Base-by-base conservation (phyloP, 345 rosid genomes). In the Eucalyptus erythrocorys region DNA sequence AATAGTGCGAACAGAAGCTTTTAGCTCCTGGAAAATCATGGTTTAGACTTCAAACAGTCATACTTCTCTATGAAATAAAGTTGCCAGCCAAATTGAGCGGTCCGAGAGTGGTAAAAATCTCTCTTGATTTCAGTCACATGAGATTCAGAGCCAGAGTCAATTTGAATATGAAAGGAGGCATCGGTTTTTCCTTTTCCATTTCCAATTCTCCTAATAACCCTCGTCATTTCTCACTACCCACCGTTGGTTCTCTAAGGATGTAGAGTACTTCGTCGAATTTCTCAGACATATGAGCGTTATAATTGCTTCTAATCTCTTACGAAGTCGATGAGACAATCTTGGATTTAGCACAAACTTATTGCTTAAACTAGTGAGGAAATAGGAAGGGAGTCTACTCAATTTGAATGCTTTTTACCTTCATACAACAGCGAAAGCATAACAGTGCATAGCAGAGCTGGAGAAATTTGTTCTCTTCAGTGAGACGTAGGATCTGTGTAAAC, bases 221-320 rank as follows among this genome's bases (percentile, higher is more conserved):
- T 71, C 40, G 7, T 71, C 81, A 71, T 71, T 68, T 71, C 1
- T 34, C 81, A 19, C 43, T 34, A 17, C 43, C 43, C 0, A 34
- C 26, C 26, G 11, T 71, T 1, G 81, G 34, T 71, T 19, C 43
- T 34, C 13, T 34, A 34, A 71, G 43, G 11, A 5, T 34, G 43
- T 34, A 9, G 43, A 34, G 81, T 8, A 17, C 42, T 37, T 8
- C 0, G 6, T 17, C 6, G 81, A 34, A 34, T 68, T 34, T 71
- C 81, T 71, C 2, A 6, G 81, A 71, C 43, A 71, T 71, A 3
- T 0, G 79, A n/a, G 1, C 3, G 0, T 32, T 1, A 32, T 32
- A 66, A 66, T 15, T 32, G 34, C 79, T 66, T 66, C 79, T 32
- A 32, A 66, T 66, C 0, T 32, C 11, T 7, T 66, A 13, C 0